Evolutionary conservation across 495 filamentous ascomycete genomes (phyloP), one percentile per base, ranked within the genome.

Genomic region (Aspergillus campestris): DNA sequence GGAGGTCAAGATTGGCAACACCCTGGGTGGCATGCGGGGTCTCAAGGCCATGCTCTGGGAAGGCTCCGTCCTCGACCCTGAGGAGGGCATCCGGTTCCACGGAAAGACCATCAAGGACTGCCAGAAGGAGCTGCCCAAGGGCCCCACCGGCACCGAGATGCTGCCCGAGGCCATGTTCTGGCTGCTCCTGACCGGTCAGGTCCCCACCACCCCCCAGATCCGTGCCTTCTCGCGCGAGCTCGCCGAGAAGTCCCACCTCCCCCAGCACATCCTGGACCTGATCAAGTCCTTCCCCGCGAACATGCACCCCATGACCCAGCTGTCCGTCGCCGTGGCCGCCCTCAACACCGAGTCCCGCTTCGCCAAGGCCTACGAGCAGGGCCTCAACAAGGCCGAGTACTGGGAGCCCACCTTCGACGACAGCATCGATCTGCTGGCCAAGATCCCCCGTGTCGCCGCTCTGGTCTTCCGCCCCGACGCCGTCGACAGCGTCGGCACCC

Each of bases 131-230:
- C 79, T 98, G 7, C 92, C 92, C 56, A 96, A 95, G 72, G 92
- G 90, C 42, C 86, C 79, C 44, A 79, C 84, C 3, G 92, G 92
- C 47, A 92, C 87, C n/a, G 91, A 98, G 72, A 97, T 97, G 94
- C 82, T 98, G 3, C 92, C 92, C 32, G 92, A 98, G 67, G 83
- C 89, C 60, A 97, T 98, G 92, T 98, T 98, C 78, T 98, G 92
- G 92, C 83, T 98, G 24, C 83, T 98, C 11, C 69, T 98, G 48
- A 98, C 92, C 7, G 94, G 92, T 46, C 75, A 91, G 64, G 86
- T 98, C 18, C 92, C 92, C 8, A 85, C 84, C 3, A 83, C 82
- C 18, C 62, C 65, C 31, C 92, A 98, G 65, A 77, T 89, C 42
- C 87, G 92, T 53, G 69, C 70, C 36, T 80, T 98, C 51, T 92